Conservation (phyloP, 805 yeast genomes). For the Saccharomycopsis sp. region DNA sequence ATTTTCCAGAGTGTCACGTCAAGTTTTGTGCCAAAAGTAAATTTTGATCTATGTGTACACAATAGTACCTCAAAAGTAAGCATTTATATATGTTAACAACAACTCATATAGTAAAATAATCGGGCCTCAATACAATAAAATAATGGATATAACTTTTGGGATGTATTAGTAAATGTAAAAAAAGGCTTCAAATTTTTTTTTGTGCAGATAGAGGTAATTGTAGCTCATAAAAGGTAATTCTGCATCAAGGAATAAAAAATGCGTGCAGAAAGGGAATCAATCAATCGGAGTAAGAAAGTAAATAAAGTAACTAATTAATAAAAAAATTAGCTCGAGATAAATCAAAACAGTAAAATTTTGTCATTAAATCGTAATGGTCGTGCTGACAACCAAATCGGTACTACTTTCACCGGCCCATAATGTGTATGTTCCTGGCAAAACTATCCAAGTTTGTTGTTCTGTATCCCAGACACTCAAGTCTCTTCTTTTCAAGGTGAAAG, state of each 20-base stretch:
- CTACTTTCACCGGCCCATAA: slow-evolving; percentile 43
- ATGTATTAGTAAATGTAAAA: background rate
- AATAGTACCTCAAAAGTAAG: too few relatives aligned
- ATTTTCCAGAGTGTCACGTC: too few relatives aligned
- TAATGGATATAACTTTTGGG: background rate
- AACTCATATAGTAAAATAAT: too few relatives aligned
- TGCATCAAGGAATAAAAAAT: background rate
- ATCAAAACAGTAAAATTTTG: too few relatives aligned
- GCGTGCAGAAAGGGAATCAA: background rate
- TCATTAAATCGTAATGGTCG: background rate
- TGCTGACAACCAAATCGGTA: background rate
- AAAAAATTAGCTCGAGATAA: too few relatives aligned
- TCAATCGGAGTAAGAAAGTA: background rate
- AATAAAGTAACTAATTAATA: too few relatives aligned
- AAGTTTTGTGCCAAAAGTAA: too few relatives aligned
- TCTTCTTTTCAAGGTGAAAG: slow-evolving; percentile 42
- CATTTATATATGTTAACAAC: too few relatives aligned
- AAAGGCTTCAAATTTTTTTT: background rate
- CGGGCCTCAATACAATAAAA: too few relatives aligned
- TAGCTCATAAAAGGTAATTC: background rate
- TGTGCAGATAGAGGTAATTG: background rate
- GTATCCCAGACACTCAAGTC: slow-evolving; percentile 56
- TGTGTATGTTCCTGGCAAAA: slow-evolving; percentile 49
- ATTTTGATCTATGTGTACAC: too few relatives aligned
- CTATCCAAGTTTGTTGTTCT: slow-evolving; percentile 49